Evolutionary conservation across 1,284 basidiomycete genomes (phyloP).

Genomic region (Apiotrichum gamsii): DNA sequence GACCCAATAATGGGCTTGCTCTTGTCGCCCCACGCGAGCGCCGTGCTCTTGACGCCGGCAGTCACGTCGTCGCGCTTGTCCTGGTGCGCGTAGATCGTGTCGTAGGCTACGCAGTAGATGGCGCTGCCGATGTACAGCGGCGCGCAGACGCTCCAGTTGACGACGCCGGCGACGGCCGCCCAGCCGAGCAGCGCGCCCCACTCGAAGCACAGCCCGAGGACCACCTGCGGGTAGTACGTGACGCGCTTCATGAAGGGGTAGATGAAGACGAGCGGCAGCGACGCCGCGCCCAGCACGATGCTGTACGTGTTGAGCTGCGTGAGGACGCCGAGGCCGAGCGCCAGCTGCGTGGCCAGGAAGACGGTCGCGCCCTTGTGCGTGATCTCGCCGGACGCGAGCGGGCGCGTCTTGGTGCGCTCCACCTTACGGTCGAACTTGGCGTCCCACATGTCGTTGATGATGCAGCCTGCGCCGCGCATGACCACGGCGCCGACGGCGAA

Average conservation of each 20-base stretch:
- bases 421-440: conserved; percentile 82
- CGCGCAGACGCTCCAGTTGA: conserved; percentile 75
- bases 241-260: conserved; percentile 98
- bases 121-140: conserved; percentile 87
- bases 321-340: conserved; percentile 78
- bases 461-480: conserved; percentile 98
- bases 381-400: conserved; percentile 76
- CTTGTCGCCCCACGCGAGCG: conserved; percentile 74
- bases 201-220: conserved; percentile 89
- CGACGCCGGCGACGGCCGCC: conserved; percentile 79
- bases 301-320: conserved; percentile 94
- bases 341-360: conserved; percentile 79
- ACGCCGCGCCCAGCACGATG: conserved; percentile 84
- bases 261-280: conserved; percentile 74
- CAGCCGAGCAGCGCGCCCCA: conserved; percentile 96
- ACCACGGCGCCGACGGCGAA: conserved; percentile 88
- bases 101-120: conserved; percentile 93
- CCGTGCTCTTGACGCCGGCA: conserved; percentile 89
- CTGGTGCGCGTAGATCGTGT: conserved; percentile 98
- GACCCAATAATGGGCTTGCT: conserved; percentile 70
- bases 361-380: conserved; percentile 67
- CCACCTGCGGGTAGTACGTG: conserved; percentile 93
- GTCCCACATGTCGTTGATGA: conserved; percentile 99
- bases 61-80: conserved; percentile 88
- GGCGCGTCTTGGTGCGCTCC: conserved; percentile 61